Conservation (phyloP, 352 stramenopile genomes). For the Thalassiosira mediterranea region DNA sequence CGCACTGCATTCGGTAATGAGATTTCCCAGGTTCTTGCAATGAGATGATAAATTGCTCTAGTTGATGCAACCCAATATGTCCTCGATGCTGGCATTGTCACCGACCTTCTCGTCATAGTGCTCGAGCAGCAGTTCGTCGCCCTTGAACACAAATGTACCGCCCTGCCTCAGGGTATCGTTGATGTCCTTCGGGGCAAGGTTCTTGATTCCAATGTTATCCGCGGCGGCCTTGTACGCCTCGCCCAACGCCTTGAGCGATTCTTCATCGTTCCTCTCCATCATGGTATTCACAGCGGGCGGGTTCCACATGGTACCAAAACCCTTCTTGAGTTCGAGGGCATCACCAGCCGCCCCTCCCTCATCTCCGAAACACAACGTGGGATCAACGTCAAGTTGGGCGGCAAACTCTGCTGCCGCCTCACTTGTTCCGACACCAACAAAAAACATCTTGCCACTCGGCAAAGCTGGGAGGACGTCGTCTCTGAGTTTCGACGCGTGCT, state of each 20-base stretch:
- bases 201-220: constrained; percentile 54
- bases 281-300: constrained; percentile 40
- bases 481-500: constrained; percentile 47
- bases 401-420: constrained; percentile 53
- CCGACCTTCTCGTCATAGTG: constrained; percentile 60
- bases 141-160: constrained; percentile 52
- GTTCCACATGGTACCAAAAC: constrained; percentile 54
- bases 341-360: constrained; percentile 32
- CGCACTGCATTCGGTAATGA: too few species aligned
- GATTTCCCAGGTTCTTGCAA: too few species aligned
- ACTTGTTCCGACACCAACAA: constrained; percentile 45
- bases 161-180: constrained; percentile 54
- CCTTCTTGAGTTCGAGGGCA: constrained; percentile 22
- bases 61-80: too few species aligned
- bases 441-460: constrained; percentile 51
- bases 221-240: constrained; percentile 46
- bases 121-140: constrained; percentile 31
- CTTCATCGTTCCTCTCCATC: constrained; percentile 49
- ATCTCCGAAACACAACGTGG: constrained; percentile 45
- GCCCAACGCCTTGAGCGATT: constrained; percentile 40
- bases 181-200: constrained; percentile 46
- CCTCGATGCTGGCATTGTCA: constrained; percentile 49
- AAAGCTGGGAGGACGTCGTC: constrained; percentile 41
- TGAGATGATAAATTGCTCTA: too few species aligned
- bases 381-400: constrained; percentile 37